phyloP scores from a whole-genome alignment of 352 stramenopile genomes.

The Phytophthora sp. region DNA sequence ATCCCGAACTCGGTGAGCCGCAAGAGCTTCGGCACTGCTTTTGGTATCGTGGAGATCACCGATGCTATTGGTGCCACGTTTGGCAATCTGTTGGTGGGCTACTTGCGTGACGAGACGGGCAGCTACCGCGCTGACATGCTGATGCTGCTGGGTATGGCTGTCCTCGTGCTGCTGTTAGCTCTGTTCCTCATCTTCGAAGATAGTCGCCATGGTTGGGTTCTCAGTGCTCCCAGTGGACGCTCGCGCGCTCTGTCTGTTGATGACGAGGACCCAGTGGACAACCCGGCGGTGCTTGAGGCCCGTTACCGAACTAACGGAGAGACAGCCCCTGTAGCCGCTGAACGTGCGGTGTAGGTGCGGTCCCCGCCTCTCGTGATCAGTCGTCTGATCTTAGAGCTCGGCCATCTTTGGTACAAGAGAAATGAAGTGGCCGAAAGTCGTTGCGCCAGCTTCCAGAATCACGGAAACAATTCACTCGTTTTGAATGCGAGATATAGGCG shows the following conservation, averaged over 20 bases:
- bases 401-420: conserved; percentile 12
- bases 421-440: conserved; percentile 18
- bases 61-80: conserved; percentile 82
- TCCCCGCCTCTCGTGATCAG: not conserved
- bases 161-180: conserved; percentile 70
- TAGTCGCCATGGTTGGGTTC: conserved; percentile 54
- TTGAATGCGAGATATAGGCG: conserved; percentile 5
- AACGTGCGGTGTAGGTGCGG: conserved; percentile 6
- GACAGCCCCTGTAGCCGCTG: conserved; percentile 2
- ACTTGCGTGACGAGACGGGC: conserved; percentile 79
- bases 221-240: conserved; percentile 59
- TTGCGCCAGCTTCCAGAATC: conserved; percentile 15
- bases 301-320: conserved; percentile 24
- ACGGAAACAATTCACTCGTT: conserved; percentile 21
- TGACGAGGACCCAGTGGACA: conserved; percentile 58
- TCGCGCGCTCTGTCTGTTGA: conserved; percentile 65
- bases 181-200: conserved; percentile 73
- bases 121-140: conserved; percentile 87
- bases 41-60: conserved; percentile 89
- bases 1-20: conserved; percentile 82
- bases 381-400: conserved; percentile 18
- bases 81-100: conserved; percentile 88
- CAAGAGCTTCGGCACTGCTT: conserved; percentile 82
- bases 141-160: conserved; percentile 77
- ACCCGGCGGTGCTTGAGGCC: conserved; percentile 38